Conservation (phyloP, 371 early-diverging fungal genomes). For the Mucor velutinosus region DNA sequence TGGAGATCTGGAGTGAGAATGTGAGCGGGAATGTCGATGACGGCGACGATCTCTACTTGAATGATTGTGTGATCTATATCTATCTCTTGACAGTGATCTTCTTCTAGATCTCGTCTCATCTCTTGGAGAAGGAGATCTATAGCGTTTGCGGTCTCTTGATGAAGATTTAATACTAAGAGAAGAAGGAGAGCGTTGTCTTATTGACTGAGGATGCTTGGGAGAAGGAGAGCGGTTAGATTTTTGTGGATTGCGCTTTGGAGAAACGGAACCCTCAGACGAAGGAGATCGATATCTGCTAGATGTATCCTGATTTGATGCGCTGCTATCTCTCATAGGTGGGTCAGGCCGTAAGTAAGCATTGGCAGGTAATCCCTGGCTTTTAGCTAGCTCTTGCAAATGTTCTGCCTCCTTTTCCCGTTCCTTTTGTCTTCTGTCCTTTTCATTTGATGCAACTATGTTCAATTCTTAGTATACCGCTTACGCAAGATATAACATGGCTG, state of each 20-base stretch:
- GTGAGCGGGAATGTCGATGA: background rate
- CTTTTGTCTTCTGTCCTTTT: slow-evolving; percentile 28
- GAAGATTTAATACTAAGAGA: slow-evolving; percentile 2
- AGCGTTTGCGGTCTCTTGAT: background rate
- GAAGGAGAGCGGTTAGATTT: slow-evolving; percentile 13
- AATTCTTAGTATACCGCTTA: background rate
- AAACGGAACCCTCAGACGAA: background rate
- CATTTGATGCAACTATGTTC: slow-evolving; percentile 35
- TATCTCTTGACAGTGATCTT: slow-evolving; percentile 11
- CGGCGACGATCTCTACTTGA: background rate
- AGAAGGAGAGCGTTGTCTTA: slow-evolving; percentile 10
- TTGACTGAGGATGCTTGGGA: background rate
- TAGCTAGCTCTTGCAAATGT: slow-evolving; percentile 25
- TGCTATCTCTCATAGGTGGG: slow-evolving; percentile 20
- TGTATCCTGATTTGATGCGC: background rate
- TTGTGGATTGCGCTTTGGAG: background rate
- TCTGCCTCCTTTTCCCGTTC: slow-evolving; percentile 39
- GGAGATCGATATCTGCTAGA: slow-evolving; percentile 15
- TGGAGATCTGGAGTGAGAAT: background rate
- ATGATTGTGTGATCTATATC: background rate
- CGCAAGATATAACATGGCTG: background rate
- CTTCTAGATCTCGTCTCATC: background rate
- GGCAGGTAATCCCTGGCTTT: slow-evolving; percentile 20
- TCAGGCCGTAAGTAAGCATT: slow-evolving; percentile 23
- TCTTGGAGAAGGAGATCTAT: slow-evolving; percentile 12